Conservation (phyloP, 78 protist genomes). For the Blattamonas nauphoetae region DNA sequence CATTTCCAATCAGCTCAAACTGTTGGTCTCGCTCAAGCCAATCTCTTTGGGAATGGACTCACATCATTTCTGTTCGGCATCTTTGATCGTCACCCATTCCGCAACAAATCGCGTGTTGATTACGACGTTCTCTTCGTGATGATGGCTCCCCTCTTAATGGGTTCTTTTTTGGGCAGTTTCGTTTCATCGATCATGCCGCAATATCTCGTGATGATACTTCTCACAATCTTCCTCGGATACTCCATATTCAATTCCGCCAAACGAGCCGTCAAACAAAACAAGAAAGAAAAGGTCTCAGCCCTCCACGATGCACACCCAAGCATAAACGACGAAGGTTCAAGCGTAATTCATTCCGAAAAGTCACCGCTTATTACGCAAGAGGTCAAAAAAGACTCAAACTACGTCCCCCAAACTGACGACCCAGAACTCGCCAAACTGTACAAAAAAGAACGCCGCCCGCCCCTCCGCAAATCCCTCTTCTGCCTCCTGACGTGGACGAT, state of each 20-base stretch:
- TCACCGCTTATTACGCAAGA: too few species aligned
- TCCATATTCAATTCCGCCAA: neutral
- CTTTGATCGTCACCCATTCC: neutral
- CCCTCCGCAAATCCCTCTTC: neutral
- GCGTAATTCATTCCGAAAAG: neutral
- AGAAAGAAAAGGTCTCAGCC: neutral
- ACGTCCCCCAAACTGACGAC: neutral
- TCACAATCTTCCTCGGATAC: neutral
- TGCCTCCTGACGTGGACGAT: neutral
- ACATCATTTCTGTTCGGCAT: neutral
- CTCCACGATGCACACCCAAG: neutral
- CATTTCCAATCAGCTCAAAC: neutral
- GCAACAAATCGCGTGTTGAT: neutral
- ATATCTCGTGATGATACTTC: neutral
- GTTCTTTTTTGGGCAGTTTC: neutral
- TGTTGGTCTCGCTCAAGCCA: neutral
- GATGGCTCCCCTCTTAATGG: neutral
- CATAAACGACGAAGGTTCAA: too few species aligned
- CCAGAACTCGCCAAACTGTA: neutral
- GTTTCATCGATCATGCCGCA: neutral
- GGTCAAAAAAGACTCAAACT: too few species aligned
- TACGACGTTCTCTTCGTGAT: neutral
- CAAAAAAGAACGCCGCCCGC: neutral
- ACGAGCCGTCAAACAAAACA: neutral
- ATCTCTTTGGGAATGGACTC: neutral